phyloP scores from a whole-genome alignment of 352 stramenopile species.

The Blastocystis sp. region DNA sequence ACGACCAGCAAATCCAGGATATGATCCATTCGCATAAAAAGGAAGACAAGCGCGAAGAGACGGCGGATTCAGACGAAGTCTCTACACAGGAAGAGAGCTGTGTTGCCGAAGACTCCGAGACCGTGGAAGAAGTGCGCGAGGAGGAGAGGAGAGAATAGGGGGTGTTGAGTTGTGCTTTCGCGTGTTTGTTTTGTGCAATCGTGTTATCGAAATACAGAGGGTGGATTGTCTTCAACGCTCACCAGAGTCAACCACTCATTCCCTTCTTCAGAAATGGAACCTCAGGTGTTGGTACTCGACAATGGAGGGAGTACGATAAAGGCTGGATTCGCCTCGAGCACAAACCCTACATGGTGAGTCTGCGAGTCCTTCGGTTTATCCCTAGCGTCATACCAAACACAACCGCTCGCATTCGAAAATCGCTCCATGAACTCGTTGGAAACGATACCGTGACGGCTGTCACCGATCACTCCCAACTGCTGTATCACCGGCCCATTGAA shows the following conservation, averaged over 20 bases:
- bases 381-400: conserved; percentile 34
- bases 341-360: conserved; percentile 7
- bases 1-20: conserved; percentile 41
- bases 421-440: conserved; percentile 55
- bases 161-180: conserved; percentile 1
- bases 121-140: not conserved
- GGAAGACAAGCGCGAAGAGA: too few species aligned
- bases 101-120: too few species aligned
- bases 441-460: conserved; percentile 53
- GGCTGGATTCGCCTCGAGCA: conserved; percentile 7
- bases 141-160: conserved; percentile 14
- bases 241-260: too few species aligned
- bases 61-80: too few species aligned
- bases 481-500: conserved; percentile 69
- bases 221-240: too few species aligned
- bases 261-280: conserved; percentile 3
- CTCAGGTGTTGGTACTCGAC: conserved; percentile 37
- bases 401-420: conserved; percentile 65
- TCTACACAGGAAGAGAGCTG: too few species aligned
- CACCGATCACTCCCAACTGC: conserved; percentile 61
- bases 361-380: not conserved
- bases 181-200: conserved; percentile 42
- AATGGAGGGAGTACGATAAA: conserved; percentile 64
- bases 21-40: conserved; percentile 9
- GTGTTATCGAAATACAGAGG: too few species aligned